Evolutionary conservation across 192 early-diverging fungal genomes (phyloP), one percentile per base, ranked within the genome.

Genomic region (Phlyctochytrium planicorne): DNA sequence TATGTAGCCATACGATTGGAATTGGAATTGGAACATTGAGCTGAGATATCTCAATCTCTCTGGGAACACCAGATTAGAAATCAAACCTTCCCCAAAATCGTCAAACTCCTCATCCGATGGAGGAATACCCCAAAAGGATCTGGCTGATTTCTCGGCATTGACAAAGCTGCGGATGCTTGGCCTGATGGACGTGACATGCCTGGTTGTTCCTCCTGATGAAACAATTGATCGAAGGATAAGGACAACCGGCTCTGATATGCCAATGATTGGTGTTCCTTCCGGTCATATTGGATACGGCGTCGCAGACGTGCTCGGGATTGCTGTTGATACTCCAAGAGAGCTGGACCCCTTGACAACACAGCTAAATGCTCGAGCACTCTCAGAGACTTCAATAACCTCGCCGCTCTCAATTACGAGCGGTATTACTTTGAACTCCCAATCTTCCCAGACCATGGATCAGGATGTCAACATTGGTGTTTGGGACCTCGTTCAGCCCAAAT

Each of bases 11-110:
- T 47, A 47, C 72, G 94, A 96, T 69, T 96, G 94, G 94, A 96
- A 96, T 70, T 96, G 94, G 84, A 94, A 93, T 71, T 94, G 92
- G 91, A 96, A 96, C 68, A 75, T 92, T 33, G 89, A 90, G 17
- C 82, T 96, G 23, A 90, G 89, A 71, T 96, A 94, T 56, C 83
- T 96, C 27, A 94, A 94, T 69, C 81, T 96, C 63, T 94, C 93
- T 4, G 92, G 93, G 61, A 95, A 95, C 72, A 90, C 92, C 68
- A 78, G 92, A 47, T 77, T 96, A 31, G 91, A 94, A 75, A 94
- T 96, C 75, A 92, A 92, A 65, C 86, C 68, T 3, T 73, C 72
- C 27, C 62, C 16, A 63, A 59, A 16, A 16, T 63, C 35, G 31
- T 23, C 20, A 10, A 27, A 10, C 25, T 57, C 12, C 14, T 25